Evolutionary conservation across 1,284 basidiomycete genomes (phyloP).

Genomic region (Trichosporon coremiiforme): DNA sequence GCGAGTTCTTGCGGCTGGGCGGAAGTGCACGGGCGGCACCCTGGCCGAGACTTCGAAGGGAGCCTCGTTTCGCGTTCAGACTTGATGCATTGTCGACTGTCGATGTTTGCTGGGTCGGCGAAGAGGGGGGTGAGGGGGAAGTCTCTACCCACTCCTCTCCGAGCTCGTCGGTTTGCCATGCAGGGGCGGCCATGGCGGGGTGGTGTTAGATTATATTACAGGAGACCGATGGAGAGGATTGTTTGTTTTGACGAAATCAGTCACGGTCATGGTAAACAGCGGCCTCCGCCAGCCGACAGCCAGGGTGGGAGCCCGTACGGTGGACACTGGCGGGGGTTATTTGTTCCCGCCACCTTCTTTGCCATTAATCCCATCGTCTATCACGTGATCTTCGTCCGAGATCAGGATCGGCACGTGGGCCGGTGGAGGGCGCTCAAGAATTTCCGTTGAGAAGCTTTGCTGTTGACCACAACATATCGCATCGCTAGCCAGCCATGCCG

Average conservation of each 20-base stretch:
- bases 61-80: slow-evolving; percentile 45
- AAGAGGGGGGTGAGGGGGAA: slow-evolving; percentile 60
- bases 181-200: slow-evolving; percentile 57
- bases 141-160: slow-evolving; percentile 74
- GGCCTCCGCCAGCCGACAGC: background rate
- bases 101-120: slow-evolving; percentile 61
- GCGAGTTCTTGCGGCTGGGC: slow-evolving; percentile 23
- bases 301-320: background rate
- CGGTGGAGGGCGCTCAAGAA: slow-evolving; percentile 27
- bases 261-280: slow-evolving; percentile 22
- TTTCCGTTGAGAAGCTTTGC: slow-evolving; percentile 19
- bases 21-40: slow-evolving; percentile 45
- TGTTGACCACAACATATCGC: slow-evolving; percentile 20
- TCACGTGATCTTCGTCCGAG: background rate
- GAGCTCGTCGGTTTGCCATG: slow-evolving; percentile 76
- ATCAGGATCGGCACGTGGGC: background rate
- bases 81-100: slow-evolving; percentile 43
- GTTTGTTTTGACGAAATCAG: slow-evolving; percentile 30
- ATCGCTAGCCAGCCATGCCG: slow-evolving; percentile 62
- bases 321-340: background rate
- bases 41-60: slow-evolving; percentile 43
- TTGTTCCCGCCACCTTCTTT: background rate
- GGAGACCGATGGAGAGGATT: slow-evolving; percentile 23
- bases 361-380: background rate
- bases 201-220: slow-evolving; percentile 18